Conservation (phyloP, 2,329 filamentous ascomycete genomes). For the Microdochium trichocladiopsis region DNA sequence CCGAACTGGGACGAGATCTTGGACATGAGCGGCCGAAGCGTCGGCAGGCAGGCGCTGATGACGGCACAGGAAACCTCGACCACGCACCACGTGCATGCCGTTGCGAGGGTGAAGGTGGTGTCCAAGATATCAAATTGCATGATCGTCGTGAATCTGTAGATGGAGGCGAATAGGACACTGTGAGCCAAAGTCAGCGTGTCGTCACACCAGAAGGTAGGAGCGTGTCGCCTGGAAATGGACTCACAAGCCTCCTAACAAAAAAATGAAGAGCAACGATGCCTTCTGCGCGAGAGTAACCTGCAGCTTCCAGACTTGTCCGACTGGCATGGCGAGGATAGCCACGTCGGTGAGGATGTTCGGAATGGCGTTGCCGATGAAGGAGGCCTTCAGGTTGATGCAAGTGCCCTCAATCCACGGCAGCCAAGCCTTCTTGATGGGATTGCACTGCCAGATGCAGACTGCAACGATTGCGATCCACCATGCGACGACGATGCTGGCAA, state of each 20-base stretch:
- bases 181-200: not conserved
- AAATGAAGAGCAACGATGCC: constrained; percentile 17
- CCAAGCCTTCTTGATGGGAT: constrained; percentile 28
- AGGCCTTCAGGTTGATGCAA: constrained; percentile 30
- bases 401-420: constrained; percentile 19
- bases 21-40: constrained; percentile 23
- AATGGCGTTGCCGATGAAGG: constrained; percentile 35
- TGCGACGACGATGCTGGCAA: constrained; percentile 6
- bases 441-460: constrained; percentile 31
- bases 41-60: constrained; percentile 33
- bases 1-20: not conserved
- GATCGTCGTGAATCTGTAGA: constrained; percentile 20
- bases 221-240: constrained; percentile 3
- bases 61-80: constrained; percentile 25
- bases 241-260: constrained; percentile 25
- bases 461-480: constrained; percentile 17
- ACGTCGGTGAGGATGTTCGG: constrained; percentile 32
- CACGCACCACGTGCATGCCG: constrained; percentile 17
- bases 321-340: constrained; percentile 23
- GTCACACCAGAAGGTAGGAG: not conserved
- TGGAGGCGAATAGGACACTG: constrained; percentile 20
- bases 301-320: constrained; percentile 20
- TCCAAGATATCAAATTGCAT: constrained; percentile 18
- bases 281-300: constrained; percentile 15
- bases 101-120: constrained; percentile 7